A percentile compares a stretch with the other conserved stretches of the same genome.
phyloP scores from a whole-genome alignment of 352 stramenopile species.

The Globisporangium takayamanum region DNA sequence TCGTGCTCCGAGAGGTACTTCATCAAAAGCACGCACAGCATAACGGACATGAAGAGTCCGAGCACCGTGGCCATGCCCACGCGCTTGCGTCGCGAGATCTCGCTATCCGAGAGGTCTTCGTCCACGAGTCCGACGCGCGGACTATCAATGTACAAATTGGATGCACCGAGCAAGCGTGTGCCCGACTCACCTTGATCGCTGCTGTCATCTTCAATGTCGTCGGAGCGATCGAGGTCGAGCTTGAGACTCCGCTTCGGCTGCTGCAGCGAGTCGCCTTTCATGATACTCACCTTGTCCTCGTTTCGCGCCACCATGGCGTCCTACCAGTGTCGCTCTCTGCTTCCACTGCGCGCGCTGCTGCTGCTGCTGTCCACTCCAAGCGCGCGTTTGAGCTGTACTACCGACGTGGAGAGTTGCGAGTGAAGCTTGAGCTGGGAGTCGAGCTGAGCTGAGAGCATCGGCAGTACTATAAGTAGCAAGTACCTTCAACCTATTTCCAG shows the following conservation, averaged over 20 bases:
- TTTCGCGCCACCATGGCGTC: conserved; percentile 13
- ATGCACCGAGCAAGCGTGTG: conserved; percentile 31
- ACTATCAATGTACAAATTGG: conserved; percentile 70
- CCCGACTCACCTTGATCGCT: conserved; percentile 31
- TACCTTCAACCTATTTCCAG: too few relatives aligned
- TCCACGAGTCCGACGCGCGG: conserved; percentile 39
- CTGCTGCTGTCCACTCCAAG: neutral
- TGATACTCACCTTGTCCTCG: conserved; percentile 50
- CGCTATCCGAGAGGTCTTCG: conserved; percentile 36
- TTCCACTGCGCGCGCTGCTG: conserved; percentile 7
- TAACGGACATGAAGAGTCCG: conserved; percentile 48
- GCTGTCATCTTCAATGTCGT: conserved; percentile 26
- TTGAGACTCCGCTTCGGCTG: conserved; percentile 21
- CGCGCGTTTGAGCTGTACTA: neutral
- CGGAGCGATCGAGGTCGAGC: conserved; percentile 18
- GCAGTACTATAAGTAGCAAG: too few relatives aligned
- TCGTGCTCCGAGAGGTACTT: conserved; percentile 58
- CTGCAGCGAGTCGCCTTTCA: conserved; percentile 40
- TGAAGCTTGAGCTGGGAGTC: neutral
- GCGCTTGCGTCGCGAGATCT: conserved; percentile 43
- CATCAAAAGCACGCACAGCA: conserved; percentile 63
- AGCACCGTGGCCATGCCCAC: conserved; percentile 52
- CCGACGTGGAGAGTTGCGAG: neutral
- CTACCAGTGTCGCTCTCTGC: conserved; percentile 3
- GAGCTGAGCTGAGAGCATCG: too few relatives aligned